These are phyloP conservation scores for Aspergillus indologenus DNA, from an alignment of 495 filamentous ascomycete genomes.

Conservation along the genomic window DNA sequence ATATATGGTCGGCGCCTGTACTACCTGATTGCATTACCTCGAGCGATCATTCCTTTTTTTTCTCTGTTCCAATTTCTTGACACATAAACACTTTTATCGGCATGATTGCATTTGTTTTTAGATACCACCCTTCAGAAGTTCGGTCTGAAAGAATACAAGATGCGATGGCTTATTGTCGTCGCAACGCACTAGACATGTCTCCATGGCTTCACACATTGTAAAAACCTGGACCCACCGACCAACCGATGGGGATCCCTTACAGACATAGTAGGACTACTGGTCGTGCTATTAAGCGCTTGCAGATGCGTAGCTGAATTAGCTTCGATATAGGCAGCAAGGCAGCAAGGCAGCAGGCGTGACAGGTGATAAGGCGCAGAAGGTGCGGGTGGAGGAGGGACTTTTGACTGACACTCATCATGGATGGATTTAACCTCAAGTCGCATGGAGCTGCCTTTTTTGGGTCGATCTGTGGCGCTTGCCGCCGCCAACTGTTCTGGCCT, in stretches of 20 bases:
- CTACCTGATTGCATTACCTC: conserved; percentile 1
- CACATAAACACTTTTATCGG: neutral
- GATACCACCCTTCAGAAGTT: conserved; percentile 3
- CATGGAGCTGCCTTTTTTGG: conserved; percentile 17
- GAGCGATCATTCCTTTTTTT: neutral
- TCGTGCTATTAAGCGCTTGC: neutral
- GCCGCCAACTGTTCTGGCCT: neutral
- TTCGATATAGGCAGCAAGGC: neutral
- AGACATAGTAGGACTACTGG: neutral
- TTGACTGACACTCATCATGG: too few species aligned
- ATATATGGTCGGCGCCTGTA: neutral
- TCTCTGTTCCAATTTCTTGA: neutral
- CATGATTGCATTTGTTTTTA: neutral
- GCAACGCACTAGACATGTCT: neutral
- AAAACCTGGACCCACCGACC: neutral
- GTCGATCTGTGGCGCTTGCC: conserved; percentile 2
- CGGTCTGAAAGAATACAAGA: neutral
- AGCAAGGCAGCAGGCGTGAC: neutral
- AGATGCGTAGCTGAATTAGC: neutral
- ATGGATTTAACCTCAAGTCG: conserved; percentile 1
- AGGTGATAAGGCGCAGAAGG: neutral
- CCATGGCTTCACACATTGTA: neutral
- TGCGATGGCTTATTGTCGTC: neutral
- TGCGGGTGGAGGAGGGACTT: too few species aligned
- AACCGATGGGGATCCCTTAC: neutral